Conservation (phyloP, 2,329 filamentous ascomycete genomes). For the Thielaviopsis ethacetica region DNA sequence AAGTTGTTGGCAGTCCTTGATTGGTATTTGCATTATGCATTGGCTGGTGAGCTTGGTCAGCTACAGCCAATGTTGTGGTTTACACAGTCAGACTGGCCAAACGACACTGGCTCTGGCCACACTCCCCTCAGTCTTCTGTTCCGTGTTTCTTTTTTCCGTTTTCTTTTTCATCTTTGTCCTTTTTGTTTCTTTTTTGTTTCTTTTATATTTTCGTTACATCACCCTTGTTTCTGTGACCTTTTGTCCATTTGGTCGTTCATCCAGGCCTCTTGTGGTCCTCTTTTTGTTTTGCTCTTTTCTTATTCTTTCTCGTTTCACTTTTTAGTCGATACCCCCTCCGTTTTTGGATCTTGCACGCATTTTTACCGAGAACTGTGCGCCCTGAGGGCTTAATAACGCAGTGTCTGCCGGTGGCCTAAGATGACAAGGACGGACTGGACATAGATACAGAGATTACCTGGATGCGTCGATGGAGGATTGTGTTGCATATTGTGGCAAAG, state of each 20-base stretch:
- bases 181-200: neutral
- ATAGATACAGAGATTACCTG: neutral
- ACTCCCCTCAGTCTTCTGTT: neutral
- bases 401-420: neutral
- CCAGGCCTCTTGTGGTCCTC: neutral
- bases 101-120: neutral
- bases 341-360: neutral
- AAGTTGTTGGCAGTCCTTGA: neutral
- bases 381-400: slow-evolving; percentile 4
- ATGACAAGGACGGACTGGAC: neutral
- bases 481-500: slow-evolving; percentile 11
- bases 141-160: neutral
- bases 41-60: neutral
- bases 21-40: too few relatives aligned
- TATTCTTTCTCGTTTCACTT: neutral
- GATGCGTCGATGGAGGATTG: neutral
- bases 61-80: neutral
- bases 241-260: neutral
- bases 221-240: slow-evolving; percentile 8
- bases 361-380: neutral
- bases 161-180: neutral
- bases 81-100: neutral
- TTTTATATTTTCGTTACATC: neutral
- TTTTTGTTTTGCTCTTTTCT: neutral
- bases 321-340: slow-evolving; percentile 1